Percentiles rank a stretch among this genome's conserved stretches.
Conservation (phyloP, 805 yeast genomes). For the Saccharomycopsis capsularis region DNA sequence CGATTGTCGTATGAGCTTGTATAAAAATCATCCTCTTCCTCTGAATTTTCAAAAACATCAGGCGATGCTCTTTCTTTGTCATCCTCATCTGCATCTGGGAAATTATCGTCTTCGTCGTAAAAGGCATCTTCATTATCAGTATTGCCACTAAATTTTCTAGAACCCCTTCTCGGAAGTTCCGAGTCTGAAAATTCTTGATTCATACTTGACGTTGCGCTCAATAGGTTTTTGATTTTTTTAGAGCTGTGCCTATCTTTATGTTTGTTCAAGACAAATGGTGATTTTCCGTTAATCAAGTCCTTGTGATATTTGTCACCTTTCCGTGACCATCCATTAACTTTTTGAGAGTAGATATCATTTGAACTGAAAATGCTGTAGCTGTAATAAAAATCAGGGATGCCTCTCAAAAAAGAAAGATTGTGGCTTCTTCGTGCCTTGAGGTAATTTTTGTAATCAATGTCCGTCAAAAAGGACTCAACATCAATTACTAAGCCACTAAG, state of each 20-base stretch:
- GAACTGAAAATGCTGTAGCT: slow-evolving; percentile 4
- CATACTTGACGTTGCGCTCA: neutral
- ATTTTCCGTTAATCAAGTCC: neutral
- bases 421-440: slow-evolving; percentile 4
- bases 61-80: slow-evolving; percentile 1
- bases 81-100: slow-evolving; percentile 3
- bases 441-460: slow-evolving; percentile 9
- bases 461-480: slow-evolving; percentile 15
- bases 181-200: slow-evolving; percentile 1
- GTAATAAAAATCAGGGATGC: slow-evolving; percentile 7
- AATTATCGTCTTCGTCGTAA: slow-evolving; percentile 6
- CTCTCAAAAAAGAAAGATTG: neutral
- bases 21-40: slow-evolving; percentile 6
- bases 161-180: neutral
- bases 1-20: neutral
- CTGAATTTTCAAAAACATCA: neutral
- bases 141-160: neutral
- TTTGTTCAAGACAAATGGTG: neutral
- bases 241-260: neutral
- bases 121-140: neutral
- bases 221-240: neutral
- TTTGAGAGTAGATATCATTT: neutral
- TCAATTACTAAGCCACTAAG: slow-evolving; percentile 17
- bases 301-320: neutral
- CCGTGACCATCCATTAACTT: neutral